A percentile compares a stretch with the other conserved stretches of the same genome.
These are phyloP conservation scores for Nicotiana otophora DNA, from an alignment of 257 asterid species.

Conservation along the genomic window DNA sequence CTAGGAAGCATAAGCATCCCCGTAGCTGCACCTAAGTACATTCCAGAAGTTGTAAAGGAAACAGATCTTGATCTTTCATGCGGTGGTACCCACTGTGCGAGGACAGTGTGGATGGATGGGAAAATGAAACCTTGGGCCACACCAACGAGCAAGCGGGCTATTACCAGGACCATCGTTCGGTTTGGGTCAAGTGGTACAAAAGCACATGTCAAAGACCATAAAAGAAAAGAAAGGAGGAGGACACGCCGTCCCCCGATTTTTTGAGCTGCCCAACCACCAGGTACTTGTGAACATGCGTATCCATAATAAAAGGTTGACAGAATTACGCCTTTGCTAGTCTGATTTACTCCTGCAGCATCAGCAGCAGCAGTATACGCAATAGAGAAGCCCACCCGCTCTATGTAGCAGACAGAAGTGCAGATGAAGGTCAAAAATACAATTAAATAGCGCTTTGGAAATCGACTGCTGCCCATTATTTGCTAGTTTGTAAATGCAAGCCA, in stretches of 20 bases:
- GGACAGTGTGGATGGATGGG: conserved; percentile 91
- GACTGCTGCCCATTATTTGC: conserved; percentile 52
- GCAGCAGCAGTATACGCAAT: conserved; percentile 91
- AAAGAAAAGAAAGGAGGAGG: conserved; percentile 66
- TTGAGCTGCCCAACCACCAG: conserved; percentile 99
- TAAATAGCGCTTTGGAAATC: conserved; percentile 58
- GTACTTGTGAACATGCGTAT: conserved; percentile 88
- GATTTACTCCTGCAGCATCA: conserved; percentile 74
- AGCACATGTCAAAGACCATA: conserved; percentile 87
- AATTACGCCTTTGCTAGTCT: conserved; percentile 79
- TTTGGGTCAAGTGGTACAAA: conserved; percentile 75
- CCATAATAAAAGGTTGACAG: conserved; percentile 89
- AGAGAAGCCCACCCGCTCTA: conserved; percentile 91
- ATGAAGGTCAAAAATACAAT: conserved; percentile 70
- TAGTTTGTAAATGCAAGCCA: conserved; percentile 30
- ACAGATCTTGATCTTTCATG: conserved; percentile 86
- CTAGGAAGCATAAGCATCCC: conserved; percentile 83
- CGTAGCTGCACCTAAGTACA: conserved; percentile 87
- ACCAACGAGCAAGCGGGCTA: conserved; percentile 90
- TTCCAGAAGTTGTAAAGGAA: conserved; percentile 86
- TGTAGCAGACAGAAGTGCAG: conserved; percentile 88
- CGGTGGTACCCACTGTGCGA: conserved; percentile 98
- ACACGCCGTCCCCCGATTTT: conserved; percentile 78
- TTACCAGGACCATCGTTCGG: conserved; percentile 45
- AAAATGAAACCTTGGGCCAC: conserved; percentile 95